phyloP scores from a whole-genome alignment of 2,329 filamentous ascomycete species.

The Dothistroma septosporum region DNA sequence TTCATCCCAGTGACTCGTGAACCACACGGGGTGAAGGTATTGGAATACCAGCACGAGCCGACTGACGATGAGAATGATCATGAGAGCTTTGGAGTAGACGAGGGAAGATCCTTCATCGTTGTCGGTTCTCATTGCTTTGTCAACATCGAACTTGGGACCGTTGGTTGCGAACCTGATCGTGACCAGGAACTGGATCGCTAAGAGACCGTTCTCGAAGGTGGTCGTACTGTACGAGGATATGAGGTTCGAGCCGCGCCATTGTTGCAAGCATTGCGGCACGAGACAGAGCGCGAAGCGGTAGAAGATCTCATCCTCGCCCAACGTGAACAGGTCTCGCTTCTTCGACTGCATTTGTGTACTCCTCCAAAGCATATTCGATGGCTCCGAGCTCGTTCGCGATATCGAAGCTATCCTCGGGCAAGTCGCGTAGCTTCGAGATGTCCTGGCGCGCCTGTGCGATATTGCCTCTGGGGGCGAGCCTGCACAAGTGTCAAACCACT shows the following conservation, averaged over 20 bases:
- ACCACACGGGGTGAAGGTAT: conserved; percentile 37
- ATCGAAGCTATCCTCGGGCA: conserved; percentile 36
- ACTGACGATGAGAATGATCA: conserved; percentile 35
- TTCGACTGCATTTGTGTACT: conserved; percentile 37
- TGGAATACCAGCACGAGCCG: conserved; percentile 37
- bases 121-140: conserved; percentile 25
- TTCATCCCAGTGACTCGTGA: conserved; percentile 21
- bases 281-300: conserved; percentile 52
- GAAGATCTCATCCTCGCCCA: conserved; percentile 47
- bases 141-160: conserved; percentile 40
- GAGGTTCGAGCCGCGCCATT: conserved; percentile 46
- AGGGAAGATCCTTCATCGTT: background rate
- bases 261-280: conserved; percentile 49
- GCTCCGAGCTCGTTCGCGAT: conserved; percentile 44
- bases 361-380: conserved; percentile 49
- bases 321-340: conserved; percentile 45
- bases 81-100: background rate
- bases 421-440: conserved; percentile 41
- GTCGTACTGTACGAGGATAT: conserved; percentile 30
- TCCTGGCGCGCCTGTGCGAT: conserved; percentile 24
- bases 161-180: conserved; percentile 64
- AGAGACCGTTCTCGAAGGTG: conserved; percentile 38
- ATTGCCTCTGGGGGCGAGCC: conserved; percentile 32
- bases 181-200: conserved; percentile 58
- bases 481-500: background rate